Conservation (phyloP, 306 rosid species). For the Cucumis cinereus region DNA sequence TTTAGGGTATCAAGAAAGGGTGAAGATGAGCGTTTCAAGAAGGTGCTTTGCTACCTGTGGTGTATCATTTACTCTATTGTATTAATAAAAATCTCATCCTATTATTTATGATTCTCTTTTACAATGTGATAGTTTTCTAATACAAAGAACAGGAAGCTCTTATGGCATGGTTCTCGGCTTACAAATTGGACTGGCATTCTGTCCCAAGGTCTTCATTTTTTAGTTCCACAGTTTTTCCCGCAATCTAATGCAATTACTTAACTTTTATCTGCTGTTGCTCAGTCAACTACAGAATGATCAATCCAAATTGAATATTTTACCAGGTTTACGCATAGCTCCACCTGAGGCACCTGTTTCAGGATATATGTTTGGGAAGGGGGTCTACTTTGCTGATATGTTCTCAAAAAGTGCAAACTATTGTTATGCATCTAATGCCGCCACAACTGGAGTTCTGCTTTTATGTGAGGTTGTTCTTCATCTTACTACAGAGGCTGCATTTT, state of each 20-base stretch:
- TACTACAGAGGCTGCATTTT: neutral
- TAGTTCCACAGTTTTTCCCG: neutral
- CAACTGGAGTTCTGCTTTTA: conserved; percentile 75
- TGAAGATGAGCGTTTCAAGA: conserved; percentile 58
- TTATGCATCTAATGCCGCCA: conserved; percentile 36
- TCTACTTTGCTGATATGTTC: conserved; percentile 97
- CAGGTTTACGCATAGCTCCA: conserved; percentile 97
- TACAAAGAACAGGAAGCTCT: conserved; percentile 66
- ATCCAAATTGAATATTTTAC: neutral
- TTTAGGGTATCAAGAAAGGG: conserved; percentile 53
- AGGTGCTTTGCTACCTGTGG: conserved; percentile 33
- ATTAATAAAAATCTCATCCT: neutral
- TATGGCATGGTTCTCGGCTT: conserved; percentile 98
- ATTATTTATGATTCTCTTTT: neutral
- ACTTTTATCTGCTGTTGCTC: conserved; percentile 2
- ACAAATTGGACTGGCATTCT: conserved; percentile 96
- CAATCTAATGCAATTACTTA: neutral
- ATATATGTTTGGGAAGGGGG: conserved; percentile 96
- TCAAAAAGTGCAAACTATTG: conserved; percentile 98
- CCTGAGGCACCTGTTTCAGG: conserved; percentile 94
- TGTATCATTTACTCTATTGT: neutral
- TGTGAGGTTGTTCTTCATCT: conserved; percentile 58
- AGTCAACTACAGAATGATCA: conserved; percentile 10
- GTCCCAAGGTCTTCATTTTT: conserved; percentile 64
- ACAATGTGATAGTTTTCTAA: conserved; percentile 44